These are phyloP conservation scores for Pseudomicrostroma phylloplanum DNA, from an alignment of 1,284 basidiomycete genomes.

Conservation along the genomic window DNA sequence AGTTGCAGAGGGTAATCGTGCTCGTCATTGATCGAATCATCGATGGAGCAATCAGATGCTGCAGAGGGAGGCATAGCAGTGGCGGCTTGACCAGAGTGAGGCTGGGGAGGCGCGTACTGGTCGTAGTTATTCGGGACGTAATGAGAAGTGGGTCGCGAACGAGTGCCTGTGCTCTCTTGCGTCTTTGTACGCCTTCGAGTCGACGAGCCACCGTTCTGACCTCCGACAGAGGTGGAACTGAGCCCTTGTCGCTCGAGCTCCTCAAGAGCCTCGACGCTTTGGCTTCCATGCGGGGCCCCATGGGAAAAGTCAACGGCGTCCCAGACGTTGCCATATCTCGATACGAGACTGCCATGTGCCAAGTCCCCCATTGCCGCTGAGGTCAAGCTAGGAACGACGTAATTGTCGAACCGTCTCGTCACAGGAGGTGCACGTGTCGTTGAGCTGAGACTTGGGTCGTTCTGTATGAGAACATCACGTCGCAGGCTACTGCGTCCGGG, in stretches of 20 bases:
- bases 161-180: neutral
- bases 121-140: neutral
- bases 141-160: neutral
- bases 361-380: neutral
- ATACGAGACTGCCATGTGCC: conserved; percentile 1
- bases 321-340: neutral
- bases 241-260: neutral
- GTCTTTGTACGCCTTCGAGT: conserved; percentile 1
- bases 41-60: neutral
- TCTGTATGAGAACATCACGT: too few relatives aligned
- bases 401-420: too few relatives aligned
- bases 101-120: neutral
- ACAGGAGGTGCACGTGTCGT: too few relatives aligned
- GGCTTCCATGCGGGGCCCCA: neutral
- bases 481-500: too few relatives aligned
- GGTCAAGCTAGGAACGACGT: too few relatives aligned
- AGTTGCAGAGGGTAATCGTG: neutral
- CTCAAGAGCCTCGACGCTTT: neutral
- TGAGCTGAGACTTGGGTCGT: too few relatives aligned
- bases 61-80: neutral
- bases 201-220: neutral
- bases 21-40: neutral
- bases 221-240: conserved; percentile 1
- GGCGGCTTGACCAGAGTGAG: neutral
- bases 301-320: neutral